Evolutionary conservation across 768 basidiomycete genomes (phyloP).

Genomic region (Amanita inopinata): DNA sequence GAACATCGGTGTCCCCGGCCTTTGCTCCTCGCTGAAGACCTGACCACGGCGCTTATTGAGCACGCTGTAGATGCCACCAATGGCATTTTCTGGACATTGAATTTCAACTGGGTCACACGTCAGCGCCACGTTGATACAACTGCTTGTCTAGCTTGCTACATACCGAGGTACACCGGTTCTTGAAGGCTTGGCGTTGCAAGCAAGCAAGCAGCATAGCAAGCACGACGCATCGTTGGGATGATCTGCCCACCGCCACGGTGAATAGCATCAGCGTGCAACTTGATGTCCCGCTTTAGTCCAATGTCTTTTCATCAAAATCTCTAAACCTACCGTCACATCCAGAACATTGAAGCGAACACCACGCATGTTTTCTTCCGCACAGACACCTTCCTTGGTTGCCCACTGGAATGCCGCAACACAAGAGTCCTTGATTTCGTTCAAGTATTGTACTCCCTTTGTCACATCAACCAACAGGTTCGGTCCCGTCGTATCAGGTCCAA

Average conservation of each 20-base stretch:
- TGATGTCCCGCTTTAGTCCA: constrained; percentile 9
- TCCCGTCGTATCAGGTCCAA: constrained; percentile 97
- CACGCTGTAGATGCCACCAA: constrained; percentile 92
- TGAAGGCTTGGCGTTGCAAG: constrained; percentile 88
- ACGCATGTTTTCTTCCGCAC: constrained; percentile 97
- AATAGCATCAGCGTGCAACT: constrained; percentile 98
- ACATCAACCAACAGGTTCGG: constrained; percentile 96
- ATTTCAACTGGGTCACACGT: constrained; percentile 65
- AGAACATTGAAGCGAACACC: constrained; percentile 93
- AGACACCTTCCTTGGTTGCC: constrained; percentile 98
- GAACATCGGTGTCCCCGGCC: constrained; percentile 98
- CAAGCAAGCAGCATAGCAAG: constrained; percentile 90
- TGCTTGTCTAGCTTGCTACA: constrained; percentile 11
- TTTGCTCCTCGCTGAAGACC: constrained; percentile 96
- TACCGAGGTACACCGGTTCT: constrained; percentile 93
- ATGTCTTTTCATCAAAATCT: neutral
- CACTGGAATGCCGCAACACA: constrained; percentile 99
- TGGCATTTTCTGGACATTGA: constrained; percentile 94
- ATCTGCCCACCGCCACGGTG: constrained; percentile 99
- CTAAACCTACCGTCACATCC: constrained; percentile 75
- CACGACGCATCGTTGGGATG: constrained; percentile 95
- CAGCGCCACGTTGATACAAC: neutral
- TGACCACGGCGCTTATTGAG: constrained; percentile 97
- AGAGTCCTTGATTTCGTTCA: constrained; percentile 99
- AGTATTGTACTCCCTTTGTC: constrained; percentile 98